Conservation (phyloP, 495 filamentous ascomycete genomes). For the Neurospora sp. region DNA sequence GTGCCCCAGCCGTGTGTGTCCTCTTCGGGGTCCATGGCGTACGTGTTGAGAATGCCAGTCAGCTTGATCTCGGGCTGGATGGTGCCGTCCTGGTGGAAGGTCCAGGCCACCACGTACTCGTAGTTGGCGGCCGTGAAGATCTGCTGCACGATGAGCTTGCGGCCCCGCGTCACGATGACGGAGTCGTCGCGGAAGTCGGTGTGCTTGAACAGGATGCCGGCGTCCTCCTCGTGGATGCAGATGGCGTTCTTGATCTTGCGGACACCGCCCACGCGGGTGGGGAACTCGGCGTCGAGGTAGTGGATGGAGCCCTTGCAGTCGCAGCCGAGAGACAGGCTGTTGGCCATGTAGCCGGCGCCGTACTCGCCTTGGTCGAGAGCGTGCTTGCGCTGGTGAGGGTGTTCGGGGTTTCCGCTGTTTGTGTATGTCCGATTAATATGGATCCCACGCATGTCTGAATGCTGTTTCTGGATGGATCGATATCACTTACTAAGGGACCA, state of each 20-base stretch:
- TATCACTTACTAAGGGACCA: conserved; percentile 59
- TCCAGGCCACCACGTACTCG: conserved; percentile 90
- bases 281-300: conserved; percentile 75
- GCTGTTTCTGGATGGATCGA: neutral
- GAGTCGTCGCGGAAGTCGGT: conserved; percentile 89
- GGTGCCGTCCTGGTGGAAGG: conserved; percentile 88
- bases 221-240: conserved; percentile 94
- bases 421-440: neutral
- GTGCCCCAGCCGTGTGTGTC: conserved; percentile 87
- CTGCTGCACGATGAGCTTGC: conserved; percentile 83
- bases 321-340: conserved; percentile 77
- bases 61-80: conserved; percentile 93
- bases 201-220: conserved; percentile 92
- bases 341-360: conserved; percentile 92
- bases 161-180: conserved; percentile 73
- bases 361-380: conserved; percentile 94
- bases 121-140: conserved; percentile 97
- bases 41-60: conserved; percentile 92
- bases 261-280: conserved; percentile 66
- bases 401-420: conserved; percentile 66
- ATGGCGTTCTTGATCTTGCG: conserved; percentile 89
- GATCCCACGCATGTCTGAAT: neutral
- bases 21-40: conserved; percentile 73
- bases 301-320: conserved; percentile 95
- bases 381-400: conserved; percentile 88